A percentile compares a stretch with the other conserved stretches of the same genome.
Conservation (phyloP, 2,329 filamentous ascomycete genomes). For the Xylariaceae sp. region DNA sequence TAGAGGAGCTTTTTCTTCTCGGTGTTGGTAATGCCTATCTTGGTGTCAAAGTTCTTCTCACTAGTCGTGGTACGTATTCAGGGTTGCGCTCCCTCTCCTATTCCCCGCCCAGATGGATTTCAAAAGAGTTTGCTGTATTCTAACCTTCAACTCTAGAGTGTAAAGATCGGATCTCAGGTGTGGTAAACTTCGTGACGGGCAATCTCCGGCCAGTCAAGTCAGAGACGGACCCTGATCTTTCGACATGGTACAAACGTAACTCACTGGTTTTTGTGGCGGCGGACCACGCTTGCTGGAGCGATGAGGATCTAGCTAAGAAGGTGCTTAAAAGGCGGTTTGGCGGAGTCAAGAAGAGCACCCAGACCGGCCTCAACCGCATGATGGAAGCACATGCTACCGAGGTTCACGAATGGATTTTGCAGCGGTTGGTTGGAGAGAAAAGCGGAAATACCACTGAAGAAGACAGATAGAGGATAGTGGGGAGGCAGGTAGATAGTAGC, state of each 20-base stretch:
- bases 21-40: conserved; percentile 90
- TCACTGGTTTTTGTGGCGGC: conserved; percentile 80
- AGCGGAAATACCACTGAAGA: conserved; percentile 25
- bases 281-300: conserved; percentile 78
- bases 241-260: conserved; percentile 83
- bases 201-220: conserved; percentile 79
- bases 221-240: conserved; percentile 75
- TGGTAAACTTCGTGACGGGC: conserved; percentile 83
- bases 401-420: conserved; percentile 58
- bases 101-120: background rate
- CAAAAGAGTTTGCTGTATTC: too few relatives aligned
- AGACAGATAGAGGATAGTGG: conserved; percentile 11
- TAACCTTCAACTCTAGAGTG: conserved; percentile 54
- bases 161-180: conserved; percentile 70
- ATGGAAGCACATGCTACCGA: conserved; percentile 62
- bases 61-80: conserved; percentile 70
- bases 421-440: conserved; percentile 7
- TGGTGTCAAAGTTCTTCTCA: conserved; percentile 81
- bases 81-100: too few relatives aligned
- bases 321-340: conserved; percentile 68
- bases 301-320: conserved; percentile 64
- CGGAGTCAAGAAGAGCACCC: conserved; percentile 59
- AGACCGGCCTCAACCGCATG: conserved; percentile 60
- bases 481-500: background rate
- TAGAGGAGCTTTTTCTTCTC: conserved; percentile 80